Base-by-base conservation (phyloP, 208 protist species). In the Trypanosoma conorhini region DNA sequence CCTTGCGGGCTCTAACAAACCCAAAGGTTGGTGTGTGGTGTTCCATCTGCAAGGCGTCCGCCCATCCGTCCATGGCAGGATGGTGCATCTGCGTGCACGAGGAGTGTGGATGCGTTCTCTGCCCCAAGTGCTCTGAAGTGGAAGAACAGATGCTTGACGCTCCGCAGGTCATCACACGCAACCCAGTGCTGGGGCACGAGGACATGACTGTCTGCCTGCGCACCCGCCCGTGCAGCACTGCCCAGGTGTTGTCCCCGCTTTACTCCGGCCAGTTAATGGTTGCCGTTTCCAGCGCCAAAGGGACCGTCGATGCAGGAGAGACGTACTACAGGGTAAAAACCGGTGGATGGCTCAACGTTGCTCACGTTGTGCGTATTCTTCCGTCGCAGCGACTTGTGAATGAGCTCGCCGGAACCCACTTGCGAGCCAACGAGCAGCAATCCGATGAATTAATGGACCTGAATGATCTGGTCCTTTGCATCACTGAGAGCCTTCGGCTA, bases 111-210 rank as follows among this genome's bases (percentile, higher is more conserved):
- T 85, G 82, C 28, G 55, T 88, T 3, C 70, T 95, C 5, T 95
- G 89, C 59, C 70, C 70, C 50, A 95, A 95, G 76, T 95, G 89
- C 76, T 88, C 91, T 60, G 77, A 86, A 42, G 85, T 95, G 57
- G 76, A 93, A 13, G 86, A 95, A 66, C 60, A 78, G 44, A 67
- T 92, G 51, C 79, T 95, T 31, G 67, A 78, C 10, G 48, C 62
- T 22, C 72, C 74, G 24, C 83, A 91, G 76, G 81, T 91, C 35
- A 85, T 95, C 46, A 87, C 91, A 15, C 89, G 86, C 35, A 85
- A 87, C 62, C 86, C 89, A 15, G 50, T 82, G 40, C 52, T 88
- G 0, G 40, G 76, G 22, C 78, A 88, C 69, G 78, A 86, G 22
- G 80, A 88, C 48, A 60, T 60, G 62, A 66, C 28, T 55, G 73